Evolutionary conservation across 2,329 filamentous ascomycete species (phyloP).

Genomic region (Colletotrichum liriopes): DNA sequence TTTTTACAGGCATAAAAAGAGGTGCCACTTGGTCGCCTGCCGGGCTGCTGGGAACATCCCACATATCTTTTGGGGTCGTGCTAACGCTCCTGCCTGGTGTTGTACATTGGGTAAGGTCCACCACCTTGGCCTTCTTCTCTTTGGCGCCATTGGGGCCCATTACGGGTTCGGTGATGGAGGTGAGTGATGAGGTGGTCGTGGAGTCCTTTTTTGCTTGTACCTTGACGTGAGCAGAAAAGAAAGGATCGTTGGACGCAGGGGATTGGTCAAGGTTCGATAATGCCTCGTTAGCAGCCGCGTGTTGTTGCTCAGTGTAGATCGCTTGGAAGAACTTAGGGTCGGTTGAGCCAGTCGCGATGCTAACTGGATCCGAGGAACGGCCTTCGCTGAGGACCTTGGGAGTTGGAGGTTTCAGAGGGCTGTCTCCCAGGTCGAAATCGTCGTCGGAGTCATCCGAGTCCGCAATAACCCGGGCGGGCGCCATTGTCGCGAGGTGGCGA

Average conservation of each 20-base stretch:
- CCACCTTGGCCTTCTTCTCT: conserved; percentile 11
- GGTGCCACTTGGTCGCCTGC: conserved; percentile 43
- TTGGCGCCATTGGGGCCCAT: conserved; percentile 30
- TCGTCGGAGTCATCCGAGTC: conserved; percentile 44
- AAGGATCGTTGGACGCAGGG: background rate
- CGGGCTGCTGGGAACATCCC: conserved; percentile 64
- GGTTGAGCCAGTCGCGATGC: conserved; percentile 59
- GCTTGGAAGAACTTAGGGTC: conserved; percentile 64
- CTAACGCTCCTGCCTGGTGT: conserved; percentile 49
- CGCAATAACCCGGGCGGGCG: conserved; percentile 40
- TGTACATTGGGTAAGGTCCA: conserved; percentile 53
- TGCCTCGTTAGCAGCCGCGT: conserved; percentile 43
- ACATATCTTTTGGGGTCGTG: conserved; percentile 52
- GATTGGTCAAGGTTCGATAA: background rate
- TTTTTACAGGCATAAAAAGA: conserved; percentile 8
- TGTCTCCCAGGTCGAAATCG: conserved; percentile 18
- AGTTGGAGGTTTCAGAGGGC: conserved; percentile 34
- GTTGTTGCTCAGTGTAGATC: conserved; percentile 64
- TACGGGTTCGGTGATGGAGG: conserved; percentile 50
- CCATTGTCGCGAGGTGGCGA: conserved; percentile 39
- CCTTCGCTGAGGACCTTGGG: conserved; percentile 8
- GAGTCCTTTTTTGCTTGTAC: conserved; percentile 8
- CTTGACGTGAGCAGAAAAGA: conserved; percentile 1
- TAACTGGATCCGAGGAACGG: conserved; percentile 47
- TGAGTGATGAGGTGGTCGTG: conserved; percentile 43